Evolutionary conservation across 75 land plant genomes (phyloP), one percentile per base, ranked within the genome.

Genomic region (Selaginella moellendorffii): DNA sequence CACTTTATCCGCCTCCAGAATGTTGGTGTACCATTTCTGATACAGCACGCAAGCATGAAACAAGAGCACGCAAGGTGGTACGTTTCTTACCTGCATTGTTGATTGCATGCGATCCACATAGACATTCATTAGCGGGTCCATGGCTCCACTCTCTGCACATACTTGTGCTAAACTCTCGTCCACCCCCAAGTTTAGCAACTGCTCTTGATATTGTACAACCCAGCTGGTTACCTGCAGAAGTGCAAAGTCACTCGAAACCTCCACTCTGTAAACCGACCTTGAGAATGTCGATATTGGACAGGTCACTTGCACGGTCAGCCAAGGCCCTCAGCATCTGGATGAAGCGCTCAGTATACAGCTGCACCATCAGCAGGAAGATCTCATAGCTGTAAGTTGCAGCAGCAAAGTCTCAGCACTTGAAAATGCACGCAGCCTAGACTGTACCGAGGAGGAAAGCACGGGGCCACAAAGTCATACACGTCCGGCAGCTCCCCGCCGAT

Each of bases 81-180:
- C 14, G 51, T 10, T 2, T 8, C 59, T 52, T 64, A 95, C 99
- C 82, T 69, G 83, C 65, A 83, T 89, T 66, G 99, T 84, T 12
- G 81, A 77, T 71, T 95, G 96, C 96, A 89, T 89, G 53, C 99
- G 79, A 65, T 95, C 99, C 60, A 95, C 84, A 74, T 95, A 95
- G 24, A 87, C 83, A 79, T 89, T 86, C 99, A 95, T 95, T 8
- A 95, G 78, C 53, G 99, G 99, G 77, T 95, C 99, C 99, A 95
- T 83, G 9, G 99, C 85, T 52, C 99, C 99, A 80, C 99, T 95
- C 74, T 95, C 99, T 51, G 99, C 85, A 80, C 96, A 89, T 28
- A 89, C 87, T 78, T 91, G 90, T 63, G 99, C 96, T 28, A 95
- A 64, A 54, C 87, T 79, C 28, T 95, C 95, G 58, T 95, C 99